Evolutionary conservation across 2,329 filamentous ascomycete genomes (phyloP).

Genomic region (Aspergillus costaricaensis): DNA sequence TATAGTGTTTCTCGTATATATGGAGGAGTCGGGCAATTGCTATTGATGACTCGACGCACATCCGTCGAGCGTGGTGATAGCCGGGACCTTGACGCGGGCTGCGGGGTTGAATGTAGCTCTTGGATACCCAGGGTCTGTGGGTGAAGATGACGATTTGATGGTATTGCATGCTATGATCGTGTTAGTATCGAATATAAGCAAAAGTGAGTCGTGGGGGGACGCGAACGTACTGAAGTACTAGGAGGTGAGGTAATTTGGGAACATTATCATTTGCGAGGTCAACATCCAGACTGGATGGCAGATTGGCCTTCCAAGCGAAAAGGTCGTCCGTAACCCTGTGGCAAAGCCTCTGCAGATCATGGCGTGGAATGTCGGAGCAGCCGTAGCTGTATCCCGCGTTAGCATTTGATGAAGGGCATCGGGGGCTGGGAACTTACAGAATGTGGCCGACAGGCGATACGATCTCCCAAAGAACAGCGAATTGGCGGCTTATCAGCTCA

Average conservation of each 20-base stretch:
- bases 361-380: conserved; percentile 40
- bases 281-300: conserved; percentile 41
- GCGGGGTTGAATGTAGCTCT: conserved; percentile 32
- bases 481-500: conserved; percentile 4
- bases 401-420: conserved; percentile 1
- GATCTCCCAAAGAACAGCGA: conserved; percentile 45
- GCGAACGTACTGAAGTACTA: conserved; percentile 42
- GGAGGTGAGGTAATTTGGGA: conserved; percentile 42
- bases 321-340: conserved; percentile 40
- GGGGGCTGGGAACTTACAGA: conserved; percentile 28
- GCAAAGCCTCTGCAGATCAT: conserved; percentile 40
- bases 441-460: conserved; percentile 47
- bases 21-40: conserved; percentile 42
- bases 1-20: conserved; percentile 44
- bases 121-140: conserved; percentile 41
- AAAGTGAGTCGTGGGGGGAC: neutral
- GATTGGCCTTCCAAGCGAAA: conserved; percentile 45
- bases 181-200: neutral
- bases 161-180: conserved; percentile 33
- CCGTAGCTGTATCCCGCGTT: conserved; percentile 33
- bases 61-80: conserved; percentile 44
- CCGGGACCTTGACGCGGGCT: conserved; percentile 43
- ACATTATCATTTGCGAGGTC: conserved; percentile 35
- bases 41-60: conserved; percentile 45
- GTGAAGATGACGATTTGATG: conserved; percentile 38